Evolutionary conservation across 1,284 basidiomycete genomes (phyloP).

Genomic region (Paramarasmius palmivorus): DNA sequence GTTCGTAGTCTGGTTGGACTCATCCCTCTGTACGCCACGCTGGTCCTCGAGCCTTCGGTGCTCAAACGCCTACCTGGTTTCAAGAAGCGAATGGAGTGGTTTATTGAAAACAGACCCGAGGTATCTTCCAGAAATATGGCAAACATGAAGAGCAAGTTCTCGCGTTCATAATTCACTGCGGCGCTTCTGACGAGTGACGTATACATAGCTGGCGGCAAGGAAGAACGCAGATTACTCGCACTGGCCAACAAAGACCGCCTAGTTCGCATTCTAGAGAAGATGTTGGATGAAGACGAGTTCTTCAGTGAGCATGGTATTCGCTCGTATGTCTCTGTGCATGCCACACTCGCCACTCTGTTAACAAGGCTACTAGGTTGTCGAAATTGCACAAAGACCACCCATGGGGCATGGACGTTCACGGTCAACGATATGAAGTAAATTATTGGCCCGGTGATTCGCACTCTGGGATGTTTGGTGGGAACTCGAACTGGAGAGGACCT

Average conservation of each 20-base stretch:
- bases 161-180: background rate
- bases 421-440: conserved; percentile 87
- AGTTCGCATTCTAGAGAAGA: conserved; percentile 87
- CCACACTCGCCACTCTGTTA: background rate
- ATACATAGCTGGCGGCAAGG: conserved; percentile 77
- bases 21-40: conserved; percentile 93
- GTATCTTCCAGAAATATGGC: conserved; percentile 92
- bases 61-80: conserved; percentile 95
- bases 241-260: conserved; percentile 91
- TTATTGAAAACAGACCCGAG: conserved; percentile 89
- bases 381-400: conserved; percentile 90
- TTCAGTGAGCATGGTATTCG: conserved; percentile 93
- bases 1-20: conserved; percentile 93
- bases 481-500: conserved; percentile 94
- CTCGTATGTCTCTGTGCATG: conserved; percentile 61
- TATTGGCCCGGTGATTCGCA: conserved; percentile 99
- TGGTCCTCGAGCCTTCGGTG: conserved; percentile 88
- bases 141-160: conserved; percentile 83
- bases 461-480: conserved; percentile 98
- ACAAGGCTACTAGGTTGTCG: conserved; percentile 58
- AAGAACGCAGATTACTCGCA: conserved; percentile 86
- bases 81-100: conserved; percentile 99
- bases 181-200: conserved; percentile 11
- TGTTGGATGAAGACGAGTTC: conserved; percentile 97
- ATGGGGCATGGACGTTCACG: conserved; percentile 93